Base-by-base conservation (phyloP, 1,284 basidiomycete species). In the Ceratobasidium sp. region DNA sequence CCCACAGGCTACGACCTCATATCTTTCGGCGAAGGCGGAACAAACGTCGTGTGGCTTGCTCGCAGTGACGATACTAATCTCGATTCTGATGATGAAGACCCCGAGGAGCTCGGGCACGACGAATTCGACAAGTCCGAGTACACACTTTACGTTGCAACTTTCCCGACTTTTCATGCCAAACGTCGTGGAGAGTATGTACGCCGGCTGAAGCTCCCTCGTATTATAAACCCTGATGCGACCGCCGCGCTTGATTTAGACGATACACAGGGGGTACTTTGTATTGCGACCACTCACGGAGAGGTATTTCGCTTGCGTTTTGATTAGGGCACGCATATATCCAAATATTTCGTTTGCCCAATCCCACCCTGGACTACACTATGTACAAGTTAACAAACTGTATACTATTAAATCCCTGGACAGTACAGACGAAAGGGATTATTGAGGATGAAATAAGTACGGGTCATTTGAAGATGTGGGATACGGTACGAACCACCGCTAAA, bases 21-120 rank as follows among this genome's bases (percentile, higher is more conserved):
- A 2, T 61, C 69, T 1, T 72, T 72, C 19, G 69, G 69, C 56
- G 69, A 72, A 19, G 69, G 69, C 39, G 69, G 69, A n/a, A 72
- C 69, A n/a, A 61, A 54, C 31, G 56, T 34, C 7, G 43, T 72
- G 8, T 72, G 69, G 69, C 56, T 72, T 22, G 54, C 69, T 49
- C 69, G 56, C 29, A 41, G 24, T 24, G 46, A 61, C 19, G 31
- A 24, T n/a, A 61, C 69, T 2, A 31, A 61, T 22, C n/a, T 48
- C 8, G 69, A 72, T n/a, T 72, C 56, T 3, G 56, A 61, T 27
- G 56, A 61, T 8, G 56, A 61, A 7, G 69, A 68, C n/a, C 29
- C 43, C 1, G 62, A 64, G 2, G 37, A 31, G 6, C 8, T 61
- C 43, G 61, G 27, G 11, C 22, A 56, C 14, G 53, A 56, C 29